Evolutionary conservation across 1,139 yeast species (phyloP).

Genomic region (Geotrichum siamense): DNA sequence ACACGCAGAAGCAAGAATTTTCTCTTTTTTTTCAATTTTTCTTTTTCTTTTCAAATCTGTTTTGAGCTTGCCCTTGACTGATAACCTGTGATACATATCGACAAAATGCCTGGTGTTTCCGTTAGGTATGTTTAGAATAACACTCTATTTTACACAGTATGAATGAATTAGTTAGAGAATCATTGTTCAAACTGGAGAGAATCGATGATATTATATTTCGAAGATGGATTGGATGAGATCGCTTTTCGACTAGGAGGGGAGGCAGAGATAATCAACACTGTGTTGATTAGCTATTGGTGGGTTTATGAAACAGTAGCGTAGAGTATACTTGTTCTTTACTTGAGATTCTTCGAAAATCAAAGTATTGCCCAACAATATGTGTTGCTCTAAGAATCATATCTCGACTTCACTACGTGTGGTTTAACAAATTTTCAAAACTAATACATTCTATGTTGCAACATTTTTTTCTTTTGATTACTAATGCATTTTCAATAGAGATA

Average conservation of each 20-base stretch:
- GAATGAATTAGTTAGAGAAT: no score
- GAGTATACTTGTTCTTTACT: background rate
- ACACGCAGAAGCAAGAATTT: slow-evolving; percentile 3
- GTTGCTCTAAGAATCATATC: no score
- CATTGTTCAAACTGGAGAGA: no score
- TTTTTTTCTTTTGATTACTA: slow-evolving; percentile 6
- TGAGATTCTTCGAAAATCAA: background rate
- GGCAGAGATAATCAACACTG: no score
- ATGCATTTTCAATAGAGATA: slow-evolving; percentile 50
- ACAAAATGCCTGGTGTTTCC: slow-evolving; percentile 95
- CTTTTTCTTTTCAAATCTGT: slow-evolving; percentile 4
- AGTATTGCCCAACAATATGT: background rate
- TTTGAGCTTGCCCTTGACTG: slow-evolving; percentile 16
- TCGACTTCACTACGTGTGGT: no score
- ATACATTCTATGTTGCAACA: no score
- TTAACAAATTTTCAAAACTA: slow-evolving; percentile 1
- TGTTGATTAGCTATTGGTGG: no score
- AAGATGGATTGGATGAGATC: no score
- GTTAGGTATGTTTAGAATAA: slow-evolving; percentile 98
- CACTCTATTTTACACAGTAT: no score
- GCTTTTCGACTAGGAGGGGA: no score
- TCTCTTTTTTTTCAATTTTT: slow-evolving; percentile 9
- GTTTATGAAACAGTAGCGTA: background rate
- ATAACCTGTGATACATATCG: slow-evolving; percentile 21
- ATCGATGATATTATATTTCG: no score